Base-by-base conservation (phyloP, 176 grass and related monocot genomes). In the Oryza glaberrima region DNA sequence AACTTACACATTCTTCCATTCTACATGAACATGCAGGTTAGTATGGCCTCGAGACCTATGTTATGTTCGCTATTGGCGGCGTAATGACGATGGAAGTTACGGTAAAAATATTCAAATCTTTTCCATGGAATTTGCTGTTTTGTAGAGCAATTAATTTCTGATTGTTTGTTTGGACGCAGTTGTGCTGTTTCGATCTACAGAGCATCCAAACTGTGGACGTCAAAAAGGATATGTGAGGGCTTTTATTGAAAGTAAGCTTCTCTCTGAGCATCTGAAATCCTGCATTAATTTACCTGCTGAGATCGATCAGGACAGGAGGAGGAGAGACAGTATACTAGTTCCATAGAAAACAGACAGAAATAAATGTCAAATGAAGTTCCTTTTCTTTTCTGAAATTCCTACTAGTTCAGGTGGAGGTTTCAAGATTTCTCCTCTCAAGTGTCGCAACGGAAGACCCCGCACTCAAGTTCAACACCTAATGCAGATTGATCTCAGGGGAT, bases 61-160 rank as follows among this genome's bases (percentile, higher is more conserved):
- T 66, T 99, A 99, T 20, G 90, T 96, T 68, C 91, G 96, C 11
- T 99, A 99, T 48, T 99, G 96, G 96, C 88, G 96, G 20, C 90
- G 93, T 61, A 99, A 99, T 78, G 93, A 99, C 58, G 96, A 99
- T 86, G 96, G 96, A 88, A 99, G 96, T 60, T 99, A 96, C 54
- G 93, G 96, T 99, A 75, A 86, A 86, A 86, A 78, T 77, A 46
- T 48, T 79, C 28, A 67, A 58, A 17, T 79, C 15, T 79, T 19
- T 41, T 84, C 14, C n/a, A 43, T 46, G 46, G 11, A 15, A 49
- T 79, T 76, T 78, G 49, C 41, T 61, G 11, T 78, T 77, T 51
- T 89, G 44, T 12, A 48, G 11, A 52, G 19, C 76, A 7, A 7
- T 32, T 84, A 7, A 7, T 32, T 84, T 79, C 28, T 73, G 48